Conservation (phyloP, 768 basidiomycete genomes). For the Pleurotus eryngii region DNA sequence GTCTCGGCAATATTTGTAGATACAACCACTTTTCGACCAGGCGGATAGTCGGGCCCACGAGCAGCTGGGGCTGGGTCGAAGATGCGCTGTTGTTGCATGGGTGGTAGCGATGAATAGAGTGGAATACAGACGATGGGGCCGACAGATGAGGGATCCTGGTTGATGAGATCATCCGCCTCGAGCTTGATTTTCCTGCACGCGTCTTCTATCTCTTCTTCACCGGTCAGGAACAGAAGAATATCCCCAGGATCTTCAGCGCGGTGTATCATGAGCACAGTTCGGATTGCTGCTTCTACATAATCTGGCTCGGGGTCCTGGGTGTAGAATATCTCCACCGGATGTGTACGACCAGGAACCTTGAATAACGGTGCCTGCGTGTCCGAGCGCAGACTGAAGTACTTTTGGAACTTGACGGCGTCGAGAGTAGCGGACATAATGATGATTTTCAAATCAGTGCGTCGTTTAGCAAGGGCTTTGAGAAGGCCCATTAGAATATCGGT, state of each 20-base stretch:
- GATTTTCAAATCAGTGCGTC: conserved; percentile 87
- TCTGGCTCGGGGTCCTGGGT: conserved; percentile 91
- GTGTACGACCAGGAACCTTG: conserved; percentile 90
- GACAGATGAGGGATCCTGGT: conserved; percentile 67
- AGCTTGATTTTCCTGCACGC: conserved; percentile 90
- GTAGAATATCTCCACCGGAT: conserved; percentile 95
- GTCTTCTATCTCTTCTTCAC: conserved; percentile 98
- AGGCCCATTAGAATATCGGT: conserved; percentile 99
- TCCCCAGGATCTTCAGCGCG: conserved; percentile 93
- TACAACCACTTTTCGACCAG: conserved; percentile 90
- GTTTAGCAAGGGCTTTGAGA: conserved; percentile 78
- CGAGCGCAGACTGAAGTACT: conserved; percentile 70
- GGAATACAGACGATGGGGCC: conserved; percentile 91
- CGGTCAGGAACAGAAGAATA: conserved; percentile 91
- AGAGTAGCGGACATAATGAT: conserved; percentile 99
- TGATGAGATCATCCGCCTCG: conserved; percentile 82
- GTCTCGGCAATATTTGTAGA: conserved; percentile 99
- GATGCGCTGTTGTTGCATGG: conserved; percentile 93
- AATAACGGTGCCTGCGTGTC: conserved; percentile 66
- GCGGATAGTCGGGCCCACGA: conserved; percentile 59
- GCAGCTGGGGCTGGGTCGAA: conserved; percentile 84
- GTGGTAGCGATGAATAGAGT: conserved; percentile 92
- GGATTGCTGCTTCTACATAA: conserved; percentile 95
- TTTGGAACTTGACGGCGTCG: conserved; percentile 94
- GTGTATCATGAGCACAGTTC: conserved; percentile 96